phyloP scores from a whole-genome alignment of 1,284 basidiomycete species.

The Irpex sp. region DNA sequence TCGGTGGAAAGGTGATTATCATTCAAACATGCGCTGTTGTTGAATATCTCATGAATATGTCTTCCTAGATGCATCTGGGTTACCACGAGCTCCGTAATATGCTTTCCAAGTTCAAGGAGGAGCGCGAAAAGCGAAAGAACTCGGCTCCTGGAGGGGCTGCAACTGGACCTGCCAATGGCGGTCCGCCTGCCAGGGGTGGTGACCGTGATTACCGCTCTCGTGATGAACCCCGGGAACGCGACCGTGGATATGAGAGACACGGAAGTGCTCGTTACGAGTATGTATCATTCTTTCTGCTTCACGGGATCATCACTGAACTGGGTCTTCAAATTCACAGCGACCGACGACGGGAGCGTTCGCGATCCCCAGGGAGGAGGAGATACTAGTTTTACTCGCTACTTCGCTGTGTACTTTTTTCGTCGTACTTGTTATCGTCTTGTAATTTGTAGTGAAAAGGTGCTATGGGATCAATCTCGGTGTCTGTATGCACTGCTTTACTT shows the following conservation, averaged over 20 bases:
- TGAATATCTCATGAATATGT: constrained; percentile 2
- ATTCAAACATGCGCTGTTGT: constrained; percentile 4
- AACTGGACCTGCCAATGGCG: constrained; percentile 22
- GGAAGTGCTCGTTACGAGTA: constrained; percentile 68
- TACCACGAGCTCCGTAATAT: constrained; percentile 97
- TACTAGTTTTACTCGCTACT: constrained; percentile 42
- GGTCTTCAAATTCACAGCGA: constrained; percentile 19
- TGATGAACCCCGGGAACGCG: constrained; percentile 63
- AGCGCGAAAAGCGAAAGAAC: constrained; percentile 79
- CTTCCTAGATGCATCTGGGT: constrained; percentile 90
- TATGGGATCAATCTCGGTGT: neutral
- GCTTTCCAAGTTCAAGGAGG: constrained; percentile 84
- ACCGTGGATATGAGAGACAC: constrained; percentile 69
- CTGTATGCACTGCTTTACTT: neutral
- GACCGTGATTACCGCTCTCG: constrained; percentile 55
- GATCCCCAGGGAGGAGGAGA: constrained; percentile 71
- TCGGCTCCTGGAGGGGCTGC: constrained; percentile 38
- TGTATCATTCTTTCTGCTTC: constrained; percentile 30
- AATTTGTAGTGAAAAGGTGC: neutral
- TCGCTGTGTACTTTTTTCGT: neutral
- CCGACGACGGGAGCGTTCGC: constrained; percentile 62
- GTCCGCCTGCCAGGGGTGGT: constrained; percentile 31
- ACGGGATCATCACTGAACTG: neutral
- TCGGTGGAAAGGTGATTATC: constrained; percentile 89
- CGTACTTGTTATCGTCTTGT: constrained; percentile 1